phyloP scores from a whole-genome alignment of 441 rosid species.

The Pelargonium exstipulatum region DNA sequence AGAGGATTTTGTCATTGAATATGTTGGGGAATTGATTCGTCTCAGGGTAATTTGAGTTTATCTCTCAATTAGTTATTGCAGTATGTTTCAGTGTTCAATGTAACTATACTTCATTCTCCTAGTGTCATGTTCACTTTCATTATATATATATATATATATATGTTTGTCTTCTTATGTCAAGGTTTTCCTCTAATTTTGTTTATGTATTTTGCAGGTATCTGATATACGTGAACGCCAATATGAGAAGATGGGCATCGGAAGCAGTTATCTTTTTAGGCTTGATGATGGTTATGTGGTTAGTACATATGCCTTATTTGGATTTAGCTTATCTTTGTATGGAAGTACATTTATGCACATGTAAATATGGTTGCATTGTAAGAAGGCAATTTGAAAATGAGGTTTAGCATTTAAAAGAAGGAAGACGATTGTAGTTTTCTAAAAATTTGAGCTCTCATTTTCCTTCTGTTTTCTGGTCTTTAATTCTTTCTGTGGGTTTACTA shows the following conservation, averaged over 20 bases:
- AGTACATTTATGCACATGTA: not conserved
- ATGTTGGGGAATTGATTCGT: constrained; percentile 96
- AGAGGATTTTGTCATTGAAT: constrained; percentile 98
- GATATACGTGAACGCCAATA: constrained; percentile 88
- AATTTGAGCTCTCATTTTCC: not conserved
- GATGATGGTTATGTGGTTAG: constrained; percentile 98
- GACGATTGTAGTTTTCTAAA: too few relatives aligned
- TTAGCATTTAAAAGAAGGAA: too few relatives aligned
- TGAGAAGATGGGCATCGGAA: constrained; percentile 98
- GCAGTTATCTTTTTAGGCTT: constrained; percentile 97
- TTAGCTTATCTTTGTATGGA: constrained; percentile 2
- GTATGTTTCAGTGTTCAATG: constrained; percentile 9
- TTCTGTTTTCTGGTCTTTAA: not conserved
- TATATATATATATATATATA: not conserved
- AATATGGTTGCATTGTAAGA: not conserved
- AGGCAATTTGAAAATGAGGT: too few relatives aligned
- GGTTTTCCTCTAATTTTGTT: constrained; percentile 14
- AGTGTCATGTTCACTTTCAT: constrained; percentile 9
- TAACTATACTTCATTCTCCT: constrained; percentile 10
- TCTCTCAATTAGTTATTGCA: constrained; percentile 17
- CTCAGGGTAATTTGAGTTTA: constrained; percentile 53
- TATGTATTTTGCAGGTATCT: constrained; percentile 66
- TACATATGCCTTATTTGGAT: constrained; percentile 3
- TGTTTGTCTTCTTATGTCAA: constrained; percentile 16
- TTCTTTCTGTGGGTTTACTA: not conserved